Base-by-base conservation (phyloP, 441 rosid genomes). In the Bocquillonia castaneifolia region DNA sequence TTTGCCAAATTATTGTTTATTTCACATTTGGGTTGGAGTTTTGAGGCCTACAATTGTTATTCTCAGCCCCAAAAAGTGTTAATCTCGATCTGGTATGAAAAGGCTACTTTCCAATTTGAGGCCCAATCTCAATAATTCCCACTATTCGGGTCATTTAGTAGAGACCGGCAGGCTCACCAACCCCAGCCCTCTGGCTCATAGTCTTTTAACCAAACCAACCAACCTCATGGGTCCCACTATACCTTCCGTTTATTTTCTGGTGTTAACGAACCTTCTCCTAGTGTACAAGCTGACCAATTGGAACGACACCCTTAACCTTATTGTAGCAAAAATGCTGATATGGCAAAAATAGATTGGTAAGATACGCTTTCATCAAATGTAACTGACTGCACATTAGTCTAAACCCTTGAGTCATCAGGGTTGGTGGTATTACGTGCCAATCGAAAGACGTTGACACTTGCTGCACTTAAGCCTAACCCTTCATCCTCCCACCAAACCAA, bases 401-500 rank as follows among this genome's bases (percentile, higher is more conserved):
- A 18, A 48, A 28, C 9, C 34, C 29, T n/a, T 36, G 42, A 32
- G 34, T 50, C 56, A 23, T n/a, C 50, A 1, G 57, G 71, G 39
- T 45, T 31, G 55, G 71, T 18, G 18, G 25, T 36, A 22, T 31
- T 53, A 28, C 8, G 48, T 23, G 48, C 6, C 8, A 36, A 44
- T 25, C n/a, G 47, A 20, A 13, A 20, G 18, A 59, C 45, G 22
- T 3, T 6, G 51, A 26, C 9, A 37, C 18, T 5, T 18, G 13
- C 64, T 20, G 2, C 14, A 44, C 28, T 5, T 42, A n/a, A n/a
- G n/a, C 36, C 15, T 17, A 18, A 25, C 6, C 7, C 31, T 36
- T 53, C 32, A 20, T 36, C 25, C 10, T 61, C 68, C 34, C 47
- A 51, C 69, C 69, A 53, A 53, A 60, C 60, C 50, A 1, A 10